Percentiles rank a stretch among this genome's conserved stretches.
Evolutionary conservation across 768 basidiomycete genomes (phyloP).

Genomic region (Kwoniella mangroviensis): DNA sequence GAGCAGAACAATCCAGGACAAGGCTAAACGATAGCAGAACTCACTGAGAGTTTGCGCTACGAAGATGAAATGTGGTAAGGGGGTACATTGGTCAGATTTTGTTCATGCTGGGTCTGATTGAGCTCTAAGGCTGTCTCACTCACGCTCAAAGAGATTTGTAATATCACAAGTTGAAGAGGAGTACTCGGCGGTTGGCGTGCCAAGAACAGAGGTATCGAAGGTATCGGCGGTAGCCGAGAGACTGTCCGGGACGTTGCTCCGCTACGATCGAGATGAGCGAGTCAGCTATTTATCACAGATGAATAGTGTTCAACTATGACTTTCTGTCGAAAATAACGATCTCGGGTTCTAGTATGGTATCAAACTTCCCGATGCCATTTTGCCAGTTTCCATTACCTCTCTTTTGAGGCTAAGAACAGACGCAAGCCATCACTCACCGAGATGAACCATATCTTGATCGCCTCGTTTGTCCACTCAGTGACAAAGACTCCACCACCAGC

Average conservation of each 20-base stretch:
- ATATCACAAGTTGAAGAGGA: slow-evolving; percentile 65
- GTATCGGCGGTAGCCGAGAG: slow-evolving; percentile 62
- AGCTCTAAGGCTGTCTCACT: slow-evolving; percentile 24
- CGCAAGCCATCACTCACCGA: slow-evolving; percentile 11
- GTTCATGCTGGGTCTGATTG: neutral
- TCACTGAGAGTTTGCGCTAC: slow-evolving; percentile 23
- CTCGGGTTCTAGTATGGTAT: too few relatives aligned
- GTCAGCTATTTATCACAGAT: neutral
- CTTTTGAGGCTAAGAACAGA: too few relatives aligned
- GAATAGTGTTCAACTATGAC: too few relatives aligned
- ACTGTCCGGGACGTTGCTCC: slow-evolving; percentile 40
- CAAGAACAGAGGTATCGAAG: slow-evolving; percentile 62
- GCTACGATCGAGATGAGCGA: slow-evolving; percentile 20
- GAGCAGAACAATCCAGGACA: too few relatives aligned
- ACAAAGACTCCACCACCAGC: slow-evolving; percentile 75
- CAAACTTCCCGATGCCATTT: too few relatives aligned
- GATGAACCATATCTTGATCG: slow-evolving; percentile 69
- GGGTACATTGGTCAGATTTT: slow-evolving; percentile 14
- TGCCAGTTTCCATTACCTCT: too few relatives aligned
- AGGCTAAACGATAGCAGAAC: neutral
- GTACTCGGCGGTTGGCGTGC: slow-evolving; percentile 72
- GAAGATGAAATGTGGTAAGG: neutral
- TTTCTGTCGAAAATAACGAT: too few relatives aligned
- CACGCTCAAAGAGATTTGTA: slow-evolving; percentile 50
- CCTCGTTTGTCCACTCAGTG: slow-evolving; percentile 68